These are phyloP conservation scores for Cytospora piceae DNA, from an alignment of 2,329 filamentous ascomycete genomes.

Conservation along the genomic window DNA sequence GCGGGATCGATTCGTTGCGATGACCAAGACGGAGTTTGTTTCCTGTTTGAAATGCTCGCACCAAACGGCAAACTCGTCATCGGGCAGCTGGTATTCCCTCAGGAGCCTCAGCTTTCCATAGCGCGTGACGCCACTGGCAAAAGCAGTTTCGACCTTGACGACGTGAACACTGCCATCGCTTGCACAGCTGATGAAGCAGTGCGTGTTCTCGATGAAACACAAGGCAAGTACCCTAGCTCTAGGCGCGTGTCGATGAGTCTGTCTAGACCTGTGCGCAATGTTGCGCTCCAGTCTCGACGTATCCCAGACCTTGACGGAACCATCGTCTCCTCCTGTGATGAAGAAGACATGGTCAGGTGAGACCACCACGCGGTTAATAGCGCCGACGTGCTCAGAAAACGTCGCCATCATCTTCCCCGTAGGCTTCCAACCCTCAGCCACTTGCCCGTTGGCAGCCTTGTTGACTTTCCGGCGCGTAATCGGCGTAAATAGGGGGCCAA, in stretches of 20 bases:
- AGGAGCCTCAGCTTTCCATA: constrained; percentile 80
- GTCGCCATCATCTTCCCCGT: constrained; percentile 83
- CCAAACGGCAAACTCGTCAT: constrained; percentile 78
- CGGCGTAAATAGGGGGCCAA: constrained; percentile 80
- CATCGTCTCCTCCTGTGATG: constrained; percentile 89
- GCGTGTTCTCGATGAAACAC: constrained; percentile 91
- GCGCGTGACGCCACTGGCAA: constrained; percentile 58
- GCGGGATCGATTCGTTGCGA: constrained; percentile 85
- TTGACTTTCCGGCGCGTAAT: constrained; percentile 58
- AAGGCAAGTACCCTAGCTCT: constrained; percentile 77
- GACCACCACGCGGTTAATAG: constrained; percentile 79
- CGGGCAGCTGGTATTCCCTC: constrained; percentile 77
- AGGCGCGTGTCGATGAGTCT: constrained; percentile 76
- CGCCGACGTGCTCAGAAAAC: constrained; percentile 83
- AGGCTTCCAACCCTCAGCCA: constrained; percentile 73
- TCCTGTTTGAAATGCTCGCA: constrained; percentile 89
- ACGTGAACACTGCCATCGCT: constrained; percentile 90
- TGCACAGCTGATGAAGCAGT: constrained; percentile 89
- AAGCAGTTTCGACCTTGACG: constrained; percentile 71
- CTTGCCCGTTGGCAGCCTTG: constrained; percentile 54
- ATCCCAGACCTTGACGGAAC: constrained; percentile 92
- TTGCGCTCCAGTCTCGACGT: constrained; percentile 87
- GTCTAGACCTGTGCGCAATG: constrained; percentile 81
- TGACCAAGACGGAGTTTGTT: constrained; percentile 76
- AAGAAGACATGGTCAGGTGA: constrained; percentile 95